A percentile compares a stretch with the other conserved stretches of the same genome.
Evolutionary conservation across 2,329 filamentous ascomycete genomes (phyloP).

Genomic region (Penicillium frequentans): DNA sequence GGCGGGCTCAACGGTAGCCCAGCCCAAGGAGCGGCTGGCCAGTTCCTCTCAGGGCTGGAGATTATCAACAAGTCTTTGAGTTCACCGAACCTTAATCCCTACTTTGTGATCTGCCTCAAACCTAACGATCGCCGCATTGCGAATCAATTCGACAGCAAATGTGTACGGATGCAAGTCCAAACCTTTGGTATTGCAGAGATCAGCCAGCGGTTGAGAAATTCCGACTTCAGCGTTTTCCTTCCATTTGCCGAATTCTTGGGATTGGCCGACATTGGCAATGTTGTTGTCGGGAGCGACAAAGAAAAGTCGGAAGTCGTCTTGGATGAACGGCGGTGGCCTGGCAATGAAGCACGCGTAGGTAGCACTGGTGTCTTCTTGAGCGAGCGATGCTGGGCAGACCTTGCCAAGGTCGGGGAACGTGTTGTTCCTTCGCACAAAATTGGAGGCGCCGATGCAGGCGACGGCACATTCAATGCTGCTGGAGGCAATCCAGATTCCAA

Average conservation of each 20-base stretch:
- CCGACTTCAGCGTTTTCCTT: constrained; percentile 93
- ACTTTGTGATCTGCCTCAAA: constrained; percentile 96
- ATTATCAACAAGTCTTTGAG: constrained; percentile 87
- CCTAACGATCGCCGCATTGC: constrained; percentile 95
- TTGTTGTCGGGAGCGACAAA: constrained; percentile 85
- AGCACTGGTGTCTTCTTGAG: constrained; percentile 94
- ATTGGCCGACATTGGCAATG: constrained; percentile 76
- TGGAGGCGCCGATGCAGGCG: constrained; percentile 56
- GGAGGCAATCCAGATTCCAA: constrained; percentile 51
- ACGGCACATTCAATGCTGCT: constrained; percentile 61
- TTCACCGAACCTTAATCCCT: constrained; percentile 80
- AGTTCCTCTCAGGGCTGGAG: constrained; percentile 85
- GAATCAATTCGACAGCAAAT: constrained; percentile 99
- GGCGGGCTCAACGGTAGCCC: constrained; percentile 41
- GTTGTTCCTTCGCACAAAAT: constrained; percentile 60
- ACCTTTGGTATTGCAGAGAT: constrained; percentile 97
- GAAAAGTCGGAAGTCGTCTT: constrained; percentile 91
- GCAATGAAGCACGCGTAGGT: constrained; percentile 85
- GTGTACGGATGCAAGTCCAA: constrained; percentile 89
- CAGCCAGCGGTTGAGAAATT: constrained; percentile 85
- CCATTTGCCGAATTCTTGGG: constrained; percentile 96
- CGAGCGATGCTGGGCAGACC: constrained; percentile 91
- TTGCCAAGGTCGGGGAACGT: constrained; percentile 70
- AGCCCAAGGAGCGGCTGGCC: constrained; percentile 83
- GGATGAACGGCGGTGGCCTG: constrained; percentile 88